Evolutionary conservation across 441 rosid genomes (phyloP).

Genomic region (Gossypium lobatum): DNA sequence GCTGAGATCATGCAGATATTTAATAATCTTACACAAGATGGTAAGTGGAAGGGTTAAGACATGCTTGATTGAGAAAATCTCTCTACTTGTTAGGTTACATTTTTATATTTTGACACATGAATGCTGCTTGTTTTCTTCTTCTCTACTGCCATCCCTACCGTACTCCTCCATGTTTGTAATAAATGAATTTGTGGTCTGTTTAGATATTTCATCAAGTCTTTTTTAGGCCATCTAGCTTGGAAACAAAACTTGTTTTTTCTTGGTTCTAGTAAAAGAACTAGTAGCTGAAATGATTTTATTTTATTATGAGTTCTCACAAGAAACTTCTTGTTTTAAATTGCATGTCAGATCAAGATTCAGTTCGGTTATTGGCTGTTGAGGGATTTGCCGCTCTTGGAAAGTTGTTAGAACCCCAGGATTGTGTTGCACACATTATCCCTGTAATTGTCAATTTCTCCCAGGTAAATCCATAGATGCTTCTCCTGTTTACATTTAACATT

Average conservation of each 20-base stretch:
- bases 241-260: neutral
- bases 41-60: conserved; percentile 31
- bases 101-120: neutral
- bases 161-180: neutral
- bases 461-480: conserved; percentile 33
- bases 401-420: conserved; percentile 84
- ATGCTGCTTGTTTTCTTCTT: neutral
- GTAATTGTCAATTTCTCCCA: conserved; percentile 86
- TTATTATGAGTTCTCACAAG: neutral
- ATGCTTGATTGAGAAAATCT: neutral
- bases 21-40: conserved; percentile 87
- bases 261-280: neutral
- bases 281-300: neutral
- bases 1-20: conserved; percentile 76
- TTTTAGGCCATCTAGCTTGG: neutral
- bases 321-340: conserved; percentile 9
- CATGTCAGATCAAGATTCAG: conserved; percentile 87
- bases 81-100: neutral
- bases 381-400: conserved; percentile 92
- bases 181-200: neutral
- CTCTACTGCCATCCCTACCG: neutral
- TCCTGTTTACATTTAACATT: neutral
- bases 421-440: conserved; percentile 77
- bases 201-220: neutral
- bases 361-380: conserved; percentile 93